Evolutionary conservation across 192 early-diverging fungal species (phyloP).

Genomic region (Backusella luteola): DNA sequence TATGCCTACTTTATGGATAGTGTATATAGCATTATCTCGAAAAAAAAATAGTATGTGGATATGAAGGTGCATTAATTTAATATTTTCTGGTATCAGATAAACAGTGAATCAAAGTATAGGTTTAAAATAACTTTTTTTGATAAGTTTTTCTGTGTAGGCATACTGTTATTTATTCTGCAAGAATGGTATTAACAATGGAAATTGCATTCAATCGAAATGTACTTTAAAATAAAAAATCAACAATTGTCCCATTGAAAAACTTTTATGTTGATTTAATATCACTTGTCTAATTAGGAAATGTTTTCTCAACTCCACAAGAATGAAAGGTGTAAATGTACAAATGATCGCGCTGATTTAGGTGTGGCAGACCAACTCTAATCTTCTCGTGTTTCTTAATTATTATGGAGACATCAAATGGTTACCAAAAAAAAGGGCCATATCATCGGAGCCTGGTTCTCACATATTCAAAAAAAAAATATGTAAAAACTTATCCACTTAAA

Average conservation of each 20-base stretch:
- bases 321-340: neutral
- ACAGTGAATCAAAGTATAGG: neutral
- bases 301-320: neutral
- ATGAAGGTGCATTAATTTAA: neutral
- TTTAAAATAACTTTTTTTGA: neutral
- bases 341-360: neutral
- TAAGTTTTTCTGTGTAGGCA: neutral
- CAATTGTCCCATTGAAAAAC: neutral
- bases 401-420: neutral
- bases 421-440: neutral
- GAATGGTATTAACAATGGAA: neutral
- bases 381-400: neutral
- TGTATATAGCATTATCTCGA: too few relatives aligned
- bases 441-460: neutral
- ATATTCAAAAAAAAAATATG: neutral
- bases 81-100: neutral
- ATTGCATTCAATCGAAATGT: neutral
- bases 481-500: neutral
- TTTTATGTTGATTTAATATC: neutral
- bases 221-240: neutral
- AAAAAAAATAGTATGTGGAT: neutral
- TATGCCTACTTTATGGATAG: neutral
- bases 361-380: neutral
- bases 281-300: neutral
- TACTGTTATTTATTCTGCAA: neutral